Base-by-base conservation (phyloP, 441 rosid species). In the Arabidopsis hybrid region DNA sequence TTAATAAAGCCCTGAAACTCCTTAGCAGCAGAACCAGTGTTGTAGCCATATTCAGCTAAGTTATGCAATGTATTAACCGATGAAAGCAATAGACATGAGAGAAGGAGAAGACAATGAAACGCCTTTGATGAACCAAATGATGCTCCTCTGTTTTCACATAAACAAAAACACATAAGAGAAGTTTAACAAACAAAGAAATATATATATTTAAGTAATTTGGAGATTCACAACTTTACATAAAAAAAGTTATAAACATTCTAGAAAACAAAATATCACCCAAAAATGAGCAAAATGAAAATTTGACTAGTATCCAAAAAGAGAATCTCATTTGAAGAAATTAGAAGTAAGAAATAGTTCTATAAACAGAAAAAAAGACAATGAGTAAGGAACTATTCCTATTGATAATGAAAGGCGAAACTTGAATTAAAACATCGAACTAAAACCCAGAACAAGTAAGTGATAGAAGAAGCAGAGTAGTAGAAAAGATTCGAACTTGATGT, bases 121-220 rank as follows among this genome's bases (percentile, higher is more conserved):
- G 80, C 80, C 79, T 74, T 84, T 51, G 79, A 83, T 47, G 75
- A 79, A 61, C 40, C 73, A 79, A 68, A 79, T 71, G 80, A 71
- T 60, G 80, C 73, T 74, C 83, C 85, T 91, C 97, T 89, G 97
- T 68, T 78, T 31, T 56, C 68, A 83, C n/a, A 40, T 21, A 53
- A 34, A 45, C 38, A 75, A 1, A 53, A 26, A 39, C 57, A 75
- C 31, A 70, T 26, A 26, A 31, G 29, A 18, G 21, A 49, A 11
- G 13, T 29, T 31, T 2, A 68, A 42, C 17, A 60, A 63, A 18
- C 10, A 55, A 43, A 6, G 17, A 43, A 21, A 67, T 11, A 2
- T 8, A 18, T 16, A 17, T 47, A 6, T 34, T 6, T 7, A 34
- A 34, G 13, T 50, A 40, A 59, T 61, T 29, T 32, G 36, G 52